phyloP scores from a whole-genome alignment of 2,329 filamentous ascomycete species.

The Penicillium glabrum region DNA sequence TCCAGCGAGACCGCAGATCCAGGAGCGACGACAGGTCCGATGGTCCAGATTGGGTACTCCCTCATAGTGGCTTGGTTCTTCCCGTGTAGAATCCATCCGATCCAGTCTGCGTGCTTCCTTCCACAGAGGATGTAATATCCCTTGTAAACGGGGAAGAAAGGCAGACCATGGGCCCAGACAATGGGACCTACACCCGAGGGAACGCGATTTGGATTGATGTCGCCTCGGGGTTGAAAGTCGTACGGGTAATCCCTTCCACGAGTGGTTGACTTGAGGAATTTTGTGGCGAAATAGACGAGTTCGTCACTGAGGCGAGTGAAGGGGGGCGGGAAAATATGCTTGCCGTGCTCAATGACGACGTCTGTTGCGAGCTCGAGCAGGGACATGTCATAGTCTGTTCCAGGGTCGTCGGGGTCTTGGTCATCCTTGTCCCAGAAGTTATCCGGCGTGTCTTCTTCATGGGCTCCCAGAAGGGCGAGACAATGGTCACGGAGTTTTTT shows the following conservation, averaged over 20 bases:
- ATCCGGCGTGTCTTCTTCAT: not conserved
- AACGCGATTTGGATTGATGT: constrained; percentile 14
- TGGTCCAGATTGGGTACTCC: constrained; percentile 10
- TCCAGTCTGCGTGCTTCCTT: constrained; percentile 7
- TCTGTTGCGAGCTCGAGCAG: not conserved
- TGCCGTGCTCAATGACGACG: not conserved
- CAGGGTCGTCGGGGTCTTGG: not conserved
- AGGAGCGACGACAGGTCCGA: constrained; percentile 17
- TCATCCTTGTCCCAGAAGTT: not conserved
- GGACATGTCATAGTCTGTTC: not conserved
- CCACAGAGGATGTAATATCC: constrained; percentile 22
- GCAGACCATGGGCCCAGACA: constrained; percentile 19
- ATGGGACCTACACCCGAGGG: constrained; percentile 14
- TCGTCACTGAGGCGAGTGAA: constrained; percentile 20
- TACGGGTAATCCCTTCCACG: constrained; percentile 13
- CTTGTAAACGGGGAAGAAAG: constrained; percentile 21
- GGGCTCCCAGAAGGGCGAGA: not conserved
- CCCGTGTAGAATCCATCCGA: constrained; percentile 14
- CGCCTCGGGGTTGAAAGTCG: constrained; percentile 12
- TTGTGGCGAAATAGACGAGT: constrained; percentile 16
- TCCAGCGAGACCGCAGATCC: constrained; percentile 8
- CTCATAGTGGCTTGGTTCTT: not conserved
- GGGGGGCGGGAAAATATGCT: constrained; percentile 8
- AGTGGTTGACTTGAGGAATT: not conserved
- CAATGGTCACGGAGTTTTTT: not conserved